Evolutionary conservation across 2,329 filamentous ascomycete species (phyloP).

Genomic region (Neonectria coccinea): DNA sequence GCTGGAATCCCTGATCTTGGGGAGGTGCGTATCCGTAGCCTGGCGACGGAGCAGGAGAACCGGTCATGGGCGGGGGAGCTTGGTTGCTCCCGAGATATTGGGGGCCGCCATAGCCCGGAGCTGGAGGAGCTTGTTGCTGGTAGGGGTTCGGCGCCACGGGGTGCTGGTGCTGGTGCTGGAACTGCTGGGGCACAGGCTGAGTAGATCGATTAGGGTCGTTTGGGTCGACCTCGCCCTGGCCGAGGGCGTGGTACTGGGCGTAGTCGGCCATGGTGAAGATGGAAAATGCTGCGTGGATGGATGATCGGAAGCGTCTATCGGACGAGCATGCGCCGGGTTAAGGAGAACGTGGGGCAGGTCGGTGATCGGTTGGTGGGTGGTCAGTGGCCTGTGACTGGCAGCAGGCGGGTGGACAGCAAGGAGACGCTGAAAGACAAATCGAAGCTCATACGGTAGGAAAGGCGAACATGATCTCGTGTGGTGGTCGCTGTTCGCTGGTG

Average conservation of each 20-base stretch:
- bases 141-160: conserved; percentile 66
- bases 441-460: conserved; percentile 40
- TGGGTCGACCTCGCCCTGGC: conserved; percentile 67
- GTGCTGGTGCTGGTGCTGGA: conserved; percentile 56
- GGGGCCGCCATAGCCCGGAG: conserved; percentile 52
- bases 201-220: conserved; percentile 64
- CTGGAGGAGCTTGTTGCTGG: conserved; percentile 55
- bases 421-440: conserved; percentile 36
- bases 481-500: conserved; percentile 28
- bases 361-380: conserved; percentile 23
- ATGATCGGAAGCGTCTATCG: conserved; percentile 42
- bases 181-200: conserved; percentile 66
- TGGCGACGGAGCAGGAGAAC: conserved; percentile 42
- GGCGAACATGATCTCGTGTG: conserved; percentile 37
- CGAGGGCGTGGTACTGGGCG: conserved; percentile 67
- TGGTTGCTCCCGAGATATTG: conserved; percentile 56
- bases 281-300: conserved; percentile 27
- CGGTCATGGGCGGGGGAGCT: conserved; percentile 41
- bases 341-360: conserved; percentile 46
- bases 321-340: conserved; percentile 44
- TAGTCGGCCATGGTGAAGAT: conserved; percentile 64
- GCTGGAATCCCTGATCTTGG: conserved; percentile 42
- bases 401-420: conserved; percentile 13
- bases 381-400: conserved; percentile 29
- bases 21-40: conserved; percentile 47